Evolutionary conservation across 139 green algal species (phyloP), one percentile per base, ranked within the genome.

Genomic region (Coelastrella sp.): DNA sequence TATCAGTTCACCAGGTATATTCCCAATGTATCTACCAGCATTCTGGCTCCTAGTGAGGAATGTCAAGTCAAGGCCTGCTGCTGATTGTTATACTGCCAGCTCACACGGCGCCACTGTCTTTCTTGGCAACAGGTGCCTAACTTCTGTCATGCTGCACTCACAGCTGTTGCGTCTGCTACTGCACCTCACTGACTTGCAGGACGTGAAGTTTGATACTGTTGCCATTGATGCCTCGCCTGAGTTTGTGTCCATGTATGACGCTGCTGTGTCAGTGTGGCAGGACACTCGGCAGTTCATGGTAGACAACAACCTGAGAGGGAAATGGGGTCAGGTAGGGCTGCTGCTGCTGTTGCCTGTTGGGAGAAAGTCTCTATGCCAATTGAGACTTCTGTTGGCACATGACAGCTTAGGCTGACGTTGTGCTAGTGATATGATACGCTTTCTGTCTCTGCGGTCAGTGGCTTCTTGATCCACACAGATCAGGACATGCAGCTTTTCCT

Each of bases 191-290:
- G 35, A 1, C 35, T 24, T 76, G 66, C 92, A 94, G 92, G 93
- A 91, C 63, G 92, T 94, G 6, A 49, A 56, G 56, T 95, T 94
- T 84, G 91, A 92, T 19, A 75, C 89, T 25, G 82, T 91, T 5
- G 85, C 86, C 1, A 87, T 96, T 35, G 72, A 91, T 57, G 83
- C 94, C 15, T 79, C 61, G 3, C 81, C 89, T 6, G 83, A 73
- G 12, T 94, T 92, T 88, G 87, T 75, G 68, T 49, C 22, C 9
- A 86, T 92, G 90, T 96, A 96, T 70, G 92, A 96, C 60, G 58
- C 60, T 17, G 91, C 94, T 10, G 90, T 74, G 4, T 84, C 76
- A 10, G 25, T 94, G 22, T 95, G 92, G 92, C 75, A 91, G 58
- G 87, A 94, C 75, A 89, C 90, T 68, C 82, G 82, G 20, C 60